Base-by-base conservation (phyloP, 2,329 filamentous ascomycete genomes). In the Curvularia verruculosa region DNA sequence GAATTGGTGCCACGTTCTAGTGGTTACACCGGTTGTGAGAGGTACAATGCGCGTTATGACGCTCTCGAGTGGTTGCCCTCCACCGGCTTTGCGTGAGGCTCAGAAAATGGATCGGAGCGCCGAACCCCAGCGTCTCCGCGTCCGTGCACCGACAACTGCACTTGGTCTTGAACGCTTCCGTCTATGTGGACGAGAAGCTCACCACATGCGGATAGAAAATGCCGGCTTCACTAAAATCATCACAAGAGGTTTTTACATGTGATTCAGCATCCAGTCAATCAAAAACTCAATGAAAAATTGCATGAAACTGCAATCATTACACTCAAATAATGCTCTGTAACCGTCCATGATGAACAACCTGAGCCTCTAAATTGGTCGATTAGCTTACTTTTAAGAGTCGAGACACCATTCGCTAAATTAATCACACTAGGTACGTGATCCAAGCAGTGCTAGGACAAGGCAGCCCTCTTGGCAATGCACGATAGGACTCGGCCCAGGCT, bases 71-170 rank as follows among this genome's bases (percentile, higher is more conserved):
- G 34, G 40, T 49, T 24, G 21, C 53, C 10, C 37, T 49, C 24
- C 24, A 45, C 31, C 49, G 45, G 39, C 40, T 24, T 49, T 58
- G 46, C 49, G 46, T 53, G 41, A 59, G 51, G 46, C 47, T 58
- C 52, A 60, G 61, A 66, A 65, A 65, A 63, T 65, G 57, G 44
- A 58, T 53, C 52, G 58, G 59, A 52, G 48, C 10, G 49, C 46
- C 37, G n/a, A 48, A 51, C 47, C 37, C 23, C 19, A 47, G 15
- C 52, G 58, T 46, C 50, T 59, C 60, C 55, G 58, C 53, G 49
- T 49, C 52, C 55, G 49, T 54, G 52, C 48, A 49, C 31, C 8
- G 10, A n/a, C 48, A 49, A 26, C 13, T 18, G 19, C 50, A 43
- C 50, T 46, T 40, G 44, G 41, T 50, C 47, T 45, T 43, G 28